These are phyloP conservation scores for Salvia sclarea DNA, from an alignment of 305 asterid genomes.

Conservation along the genomic window DNA sequence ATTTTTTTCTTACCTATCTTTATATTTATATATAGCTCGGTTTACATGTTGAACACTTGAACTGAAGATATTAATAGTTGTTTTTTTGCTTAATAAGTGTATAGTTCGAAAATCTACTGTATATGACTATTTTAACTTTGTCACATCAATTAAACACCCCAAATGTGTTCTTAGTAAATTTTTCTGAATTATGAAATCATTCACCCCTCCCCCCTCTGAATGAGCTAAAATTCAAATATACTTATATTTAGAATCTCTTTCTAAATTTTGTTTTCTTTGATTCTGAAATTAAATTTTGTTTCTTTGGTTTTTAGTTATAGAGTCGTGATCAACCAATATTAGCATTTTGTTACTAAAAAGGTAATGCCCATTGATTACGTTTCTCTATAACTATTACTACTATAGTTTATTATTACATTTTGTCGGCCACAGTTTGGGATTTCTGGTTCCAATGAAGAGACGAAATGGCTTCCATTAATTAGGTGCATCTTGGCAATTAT, in stretches of 20 bases:
- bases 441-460: conserved; percentile 18
- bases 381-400: not conserved
- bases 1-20: too few species aligned
- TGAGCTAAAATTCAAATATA: not conserved
- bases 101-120: not conserved
- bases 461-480: conserved; percentile 14
- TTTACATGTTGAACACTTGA: too few species aligned
- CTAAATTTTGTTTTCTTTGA: not conserved
- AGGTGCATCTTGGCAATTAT: not conserved
- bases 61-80: too few species aligned
- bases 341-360: not conserved
- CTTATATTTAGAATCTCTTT: too few species aligned
- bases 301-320: not conserved
- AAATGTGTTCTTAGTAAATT: not conserved
- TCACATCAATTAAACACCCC: not conserved
- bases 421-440: conserved; percentile 32
- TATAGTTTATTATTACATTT: not conserved
- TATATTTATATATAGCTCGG: not conserved
- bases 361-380: conserved; percentile 13
- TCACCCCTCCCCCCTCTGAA: not conserved
- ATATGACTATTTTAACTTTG: not conserved
- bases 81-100: too few species aligned
- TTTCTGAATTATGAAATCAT: too few species aligned
- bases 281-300: not conserved
- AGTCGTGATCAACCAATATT: not conserved